Evolutionary conservation across 495 filamentous ascomycete genomes (phyloP).

Genomic region (Penicillium longicatenatum): DNA sequence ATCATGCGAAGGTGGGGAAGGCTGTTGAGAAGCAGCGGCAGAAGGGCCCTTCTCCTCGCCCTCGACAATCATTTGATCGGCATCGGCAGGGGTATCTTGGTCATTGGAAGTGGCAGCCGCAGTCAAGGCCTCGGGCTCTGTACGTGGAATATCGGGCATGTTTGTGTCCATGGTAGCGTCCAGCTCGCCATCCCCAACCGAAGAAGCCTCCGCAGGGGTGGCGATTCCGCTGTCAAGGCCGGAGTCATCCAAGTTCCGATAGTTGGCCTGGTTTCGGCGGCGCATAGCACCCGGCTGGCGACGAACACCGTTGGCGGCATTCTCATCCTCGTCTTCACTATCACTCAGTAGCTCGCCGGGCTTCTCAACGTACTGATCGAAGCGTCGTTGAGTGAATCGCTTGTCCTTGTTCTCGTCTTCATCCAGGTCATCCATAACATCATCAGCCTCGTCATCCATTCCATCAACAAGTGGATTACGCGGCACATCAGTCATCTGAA

Average conservation of each 20-base stretch:
- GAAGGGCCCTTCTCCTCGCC: conserved; percentile 40
- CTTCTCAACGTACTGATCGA: conserved; percentile 75
- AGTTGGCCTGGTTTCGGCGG: conserved; percentile 71
- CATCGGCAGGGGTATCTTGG: conserved; percentile 43
- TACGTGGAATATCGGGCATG: conserved; percentile 51
- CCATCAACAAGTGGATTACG: conserved; percentile 65
- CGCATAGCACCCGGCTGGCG: conserved; percentile 61
- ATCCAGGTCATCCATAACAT: conserved; percentile 83
- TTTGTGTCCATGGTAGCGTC: conserved; percentile 51
- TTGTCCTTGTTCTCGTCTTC: conserved; percentile 88
- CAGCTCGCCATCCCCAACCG: conserved; percentile 51
- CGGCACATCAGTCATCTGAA: conserved; percentile 95
- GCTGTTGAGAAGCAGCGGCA: conserved; percentile 41
- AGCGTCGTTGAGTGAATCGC: conserved; percentile 78
- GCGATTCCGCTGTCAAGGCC: conserved; percentile 64
- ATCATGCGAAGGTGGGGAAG: conserved; percentile 54
- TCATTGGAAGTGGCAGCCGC: conserved; percentile 29
- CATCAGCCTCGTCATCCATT: conserved; percentile 82
- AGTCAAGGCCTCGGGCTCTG: conserved; percentile 33
- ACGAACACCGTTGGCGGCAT: conserved; percentile 67
- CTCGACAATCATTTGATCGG: conserved; percentile 42
- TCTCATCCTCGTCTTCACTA: conserved; percentile 87
- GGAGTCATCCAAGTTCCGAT: conserved; percentile 68
- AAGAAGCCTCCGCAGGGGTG: conserved; percentile 54
- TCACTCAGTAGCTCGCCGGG: conserved; percentile 78